Evolutionary conservation across 768 basidiomycete species (phyloP).

Genomic region (Leccinellum luteum): DNA sequence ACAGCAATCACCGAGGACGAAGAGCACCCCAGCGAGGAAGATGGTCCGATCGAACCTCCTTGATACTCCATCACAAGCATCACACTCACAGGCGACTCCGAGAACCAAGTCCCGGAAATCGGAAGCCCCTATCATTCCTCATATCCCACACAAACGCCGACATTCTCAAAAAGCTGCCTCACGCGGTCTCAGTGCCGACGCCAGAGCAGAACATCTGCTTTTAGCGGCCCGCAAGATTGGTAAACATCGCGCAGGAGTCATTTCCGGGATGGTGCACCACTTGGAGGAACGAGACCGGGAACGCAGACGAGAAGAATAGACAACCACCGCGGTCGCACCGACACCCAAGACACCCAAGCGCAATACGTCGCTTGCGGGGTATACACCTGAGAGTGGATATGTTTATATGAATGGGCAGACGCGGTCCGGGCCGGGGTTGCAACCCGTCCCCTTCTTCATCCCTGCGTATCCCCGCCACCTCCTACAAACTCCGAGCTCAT

Average conservation of each 20-base stretch:
- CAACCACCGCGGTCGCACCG: constrained; percentile 18
- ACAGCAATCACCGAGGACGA: constrained; percentile 24
- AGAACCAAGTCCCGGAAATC: constrained; percentile 20
- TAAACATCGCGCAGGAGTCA: constrained; percentile 53
- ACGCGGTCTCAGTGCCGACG: constrained; percentile 51
- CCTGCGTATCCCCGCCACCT: constrained; percentile 29
- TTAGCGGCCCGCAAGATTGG: constrained; percentile 71
- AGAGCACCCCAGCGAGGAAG: constrained; percentile 26
- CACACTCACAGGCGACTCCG: constrained; percentile 20
- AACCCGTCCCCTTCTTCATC: constrained; percentile 30
- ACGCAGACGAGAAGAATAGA: constrained; percentile 23
- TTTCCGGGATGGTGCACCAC: constrained; percentile 47
- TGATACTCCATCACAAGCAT: constrained; percentile 16
- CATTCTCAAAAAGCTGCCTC: constrained; percentile 25
- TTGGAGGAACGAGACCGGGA: constrained; percentile 34
- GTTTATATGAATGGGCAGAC: constrained; percentile 28
- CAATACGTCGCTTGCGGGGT: constrained; percentile 26
- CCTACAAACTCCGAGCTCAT: constrained; percentile 32
- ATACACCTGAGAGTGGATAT: constrained; percentile 26
- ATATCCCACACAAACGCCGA: constrained; percentile 25
- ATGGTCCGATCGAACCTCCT: constrained; percentile 19
- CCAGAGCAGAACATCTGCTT: constrained; percentile 67
- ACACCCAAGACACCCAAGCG: constrained; percentile 31
- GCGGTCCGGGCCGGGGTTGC: constrained; percentile 26
- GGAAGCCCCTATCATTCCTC: constrained; percentile 11